Conservation (phyloP, 192 early-diverging fungal species). For the Gaertneriomyces semiglobifer region DNA sequence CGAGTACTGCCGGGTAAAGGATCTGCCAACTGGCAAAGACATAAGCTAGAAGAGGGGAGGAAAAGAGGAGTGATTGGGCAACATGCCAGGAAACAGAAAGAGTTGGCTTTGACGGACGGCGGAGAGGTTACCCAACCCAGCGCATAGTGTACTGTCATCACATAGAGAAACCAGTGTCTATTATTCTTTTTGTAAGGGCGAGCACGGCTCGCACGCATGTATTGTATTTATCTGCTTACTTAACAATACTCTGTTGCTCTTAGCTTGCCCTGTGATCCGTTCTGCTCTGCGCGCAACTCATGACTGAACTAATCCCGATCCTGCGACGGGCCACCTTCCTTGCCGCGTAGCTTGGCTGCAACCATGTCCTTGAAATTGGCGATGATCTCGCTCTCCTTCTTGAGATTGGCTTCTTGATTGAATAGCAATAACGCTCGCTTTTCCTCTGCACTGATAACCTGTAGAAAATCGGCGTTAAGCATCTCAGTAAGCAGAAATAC, state of each 20-base stretch:
- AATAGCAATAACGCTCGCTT: conserved; percentile 81
- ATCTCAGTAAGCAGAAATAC: background rate
- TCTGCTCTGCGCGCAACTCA: no score
- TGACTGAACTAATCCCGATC: no score
- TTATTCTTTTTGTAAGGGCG: no score
- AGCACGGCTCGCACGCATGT: no score
- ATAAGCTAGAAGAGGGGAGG: conserved; percentile 23
- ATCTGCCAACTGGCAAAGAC: conserved; percentile 20
- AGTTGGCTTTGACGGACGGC: no score
- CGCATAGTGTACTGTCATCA: no score
- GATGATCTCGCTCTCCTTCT: conserved; percentile 90
- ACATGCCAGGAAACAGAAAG: no score
- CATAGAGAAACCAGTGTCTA: no score
- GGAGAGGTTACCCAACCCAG: no score
- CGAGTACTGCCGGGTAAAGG: conserved; percentile 2
- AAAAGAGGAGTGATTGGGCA: conserved; percentile 8
- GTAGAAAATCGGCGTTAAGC: background rate
- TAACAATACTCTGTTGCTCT: no score
- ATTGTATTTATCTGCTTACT: no score
- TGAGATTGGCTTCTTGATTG: conserved; percentile 83
- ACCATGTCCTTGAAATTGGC: conserved; percentile 88
- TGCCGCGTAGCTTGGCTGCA: conserved; percentile 13
- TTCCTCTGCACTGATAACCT: conserved; percentile 90
- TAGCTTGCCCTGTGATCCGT: no score
- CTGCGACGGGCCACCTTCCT: conserved; percentile 1